These are phyloP conservation scores for Ziziphus jujuba DNA, from an alignment of 306 rosid genomes.

Conservation along the genomic window DNA sequence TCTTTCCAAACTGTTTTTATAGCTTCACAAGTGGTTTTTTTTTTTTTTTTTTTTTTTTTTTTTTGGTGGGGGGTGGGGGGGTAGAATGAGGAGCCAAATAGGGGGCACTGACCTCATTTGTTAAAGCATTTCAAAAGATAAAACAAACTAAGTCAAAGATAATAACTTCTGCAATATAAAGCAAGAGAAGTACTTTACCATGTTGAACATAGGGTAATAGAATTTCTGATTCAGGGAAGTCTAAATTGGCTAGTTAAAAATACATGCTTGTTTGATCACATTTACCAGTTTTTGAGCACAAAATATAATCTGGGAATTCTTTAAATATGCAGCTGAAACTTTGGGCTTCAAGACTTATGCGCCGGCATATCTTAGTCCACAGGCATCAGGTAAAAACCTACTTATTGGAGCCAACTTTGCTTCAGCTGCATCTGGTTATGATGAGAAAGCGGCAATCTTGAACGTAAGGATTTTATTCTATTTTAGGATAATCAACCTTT, in stretches of 20 bases:
- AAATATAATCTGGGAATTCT: constrained; percentile 15
- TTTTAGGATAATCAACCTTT: background rate
- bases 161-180: background rate
- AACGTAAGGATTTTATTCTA: constrained; percentile 44
- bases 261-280: background rate
- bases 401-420: constrained; percentile 93
- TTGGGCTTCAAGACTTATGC: constrained; percentile 76
- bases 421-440: constrained; percentile 97
- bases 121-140: too few species aligned
- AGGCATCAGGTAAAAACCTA: constrained; percentile 89
- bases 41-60: background rate
- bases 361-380: constrained; percentile 89
- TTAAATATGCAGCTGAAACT: constrained; percentile 19
- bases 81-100: too few species aligned
- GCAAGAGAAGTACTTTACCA: background rate
- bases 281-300: constrained; percentile 19
- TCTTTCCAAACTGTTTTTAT: background rate
- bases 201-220: too few species aligned
- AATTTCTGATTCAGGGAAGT: too few species aligned
- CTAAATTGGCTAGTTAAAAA: background rate
- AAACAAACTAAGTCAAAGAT: too few species aligned
- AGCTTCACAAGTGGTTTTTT: background rate
- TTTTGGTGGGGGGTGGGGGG: too few species aligned
- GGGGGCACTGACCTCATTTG: too few species aligned
- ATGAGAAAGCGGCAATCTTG: constrained; percentile 66